These are phyloP conservation scores for Coelastrella sp. DNA, from an alignment of 139 green algal genomes.

Conservation along the genomic window DNA sequence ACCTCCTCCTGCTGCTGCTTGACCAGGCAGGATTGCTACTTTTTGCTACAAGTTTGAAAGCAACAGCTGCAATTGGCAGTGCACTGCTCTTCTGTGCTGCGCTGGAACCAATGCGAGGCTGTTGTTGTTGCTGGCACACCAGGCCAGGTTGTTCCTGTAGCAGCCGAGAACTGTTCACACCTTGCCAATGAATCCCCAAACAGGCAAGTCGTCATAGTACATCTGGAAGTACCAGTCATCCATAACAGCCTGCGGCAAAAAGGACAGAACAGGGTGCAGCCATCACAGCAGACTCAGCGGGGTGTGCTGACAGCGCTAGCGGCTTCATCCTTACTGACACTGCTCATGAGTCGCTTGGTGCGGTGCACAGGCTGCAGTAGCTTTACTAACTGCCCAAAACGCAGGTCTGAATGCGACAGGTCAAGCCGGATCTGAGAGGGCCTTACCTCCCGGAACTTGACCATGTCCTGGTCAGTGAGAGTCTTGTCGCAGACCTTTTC, in stretches of 20 bases:
- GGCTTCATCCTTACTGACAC: no score
- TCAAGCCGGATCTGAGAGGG: not conserved
- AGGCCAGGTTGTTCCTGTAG: not conserved
- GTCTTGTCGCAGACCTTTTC: constrained; percentile 82
- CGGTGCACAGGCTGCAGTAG: no score
- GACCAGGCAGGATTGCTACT: not conserved
- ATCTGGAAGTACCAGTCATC: constrained; percentile 88
- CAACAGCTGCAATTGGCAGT: not conserved
- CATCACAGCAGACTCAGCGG: not conserved
- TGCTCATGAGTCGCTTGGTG: no score
- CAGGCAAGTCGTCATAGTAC: constrained; percentile 94
- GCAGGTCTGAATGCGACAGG: not conserved
- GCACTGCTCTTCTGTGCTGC: not conserved
- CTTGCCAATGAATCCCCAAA: constrained; percentile 96
- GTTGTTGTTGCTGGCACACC: not conserved
- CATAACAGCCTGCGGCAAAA: constrained; percentile 60
- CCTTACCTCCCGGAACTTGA: constrained; percentile 81
- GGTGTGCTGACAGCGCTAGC: no score
- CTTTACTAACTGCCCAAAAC: not conserved
- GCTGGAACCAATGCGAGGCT: not conserved
- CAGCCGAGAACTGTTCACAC: constrained; percentile 52
- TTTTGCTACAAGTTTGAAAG: not conserved
- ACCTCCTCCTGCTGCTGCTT: no score
- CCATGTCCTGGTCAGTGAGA: constrained; percentile 82
- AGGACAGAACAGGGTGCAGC: not conserved